Base-by-base conservation (phyloP, 2,329 filamentous ascomycete genomes). In the Colletotrichum shisoi region DNA sequence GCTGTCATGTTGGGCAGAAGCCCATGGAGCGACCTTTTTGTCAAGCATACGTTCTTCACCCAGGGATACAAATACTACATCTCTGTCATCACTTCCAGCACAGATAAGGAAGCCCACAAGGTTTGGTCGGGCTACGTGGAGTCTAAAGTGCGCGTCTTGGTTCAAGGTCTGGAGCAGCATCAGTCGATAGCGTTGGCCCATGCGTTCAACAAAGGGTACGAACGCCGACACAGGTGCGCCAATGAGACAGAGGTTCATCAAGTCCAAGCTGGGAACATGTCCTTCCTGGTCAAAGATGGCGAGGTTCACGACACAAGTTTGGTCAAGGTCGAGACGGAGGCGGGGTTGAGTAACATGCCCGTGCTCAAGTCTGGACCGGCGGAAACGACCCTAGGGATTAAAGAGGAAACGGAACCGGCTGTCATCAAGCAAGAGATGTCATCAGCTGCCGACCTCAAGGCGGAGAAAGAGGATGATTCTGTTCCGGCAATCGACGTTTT, bases 1-100 rank as follows among this genome's bases (percentile, higher is more conserved):
- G 87, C 88, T 72, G 96, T 99, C 69, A 90, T 94, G 79, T 77
- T 85, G 39, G 92, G 91, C 63, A 91, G 91, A 73, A 84, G 85
- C 68, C 86, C 85, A 17, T 99, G 95, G 95, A 92, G 90, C 72
- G 92, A 94, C 69, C 82, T 99, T 1, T 98, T 99, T 76, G 83
- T 86, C 52, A 93, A 93, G 73, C 94, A 98, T 78, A 91, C 89
- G 0, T 99, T 99, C 79, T 99, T 99, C 79, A 96, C 94, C 0
- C 79, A 88, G 45, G 93, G 91, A 70, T 97, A 96, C 83, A 97
- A 96, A 77, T 97, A 98, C 77, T 99, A 98, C 76, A 87, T 99
- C 61, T 92, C 91, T 59, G 90, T 99, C 63, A 90, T 94, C 56
- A 88, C 93, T 17, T 90, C 92, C 1, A 94, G 92, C 76, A 91